Conservation (phyloP, 2,329 filamentous ascomycete species). For the Alternaria viburni region DNA sequence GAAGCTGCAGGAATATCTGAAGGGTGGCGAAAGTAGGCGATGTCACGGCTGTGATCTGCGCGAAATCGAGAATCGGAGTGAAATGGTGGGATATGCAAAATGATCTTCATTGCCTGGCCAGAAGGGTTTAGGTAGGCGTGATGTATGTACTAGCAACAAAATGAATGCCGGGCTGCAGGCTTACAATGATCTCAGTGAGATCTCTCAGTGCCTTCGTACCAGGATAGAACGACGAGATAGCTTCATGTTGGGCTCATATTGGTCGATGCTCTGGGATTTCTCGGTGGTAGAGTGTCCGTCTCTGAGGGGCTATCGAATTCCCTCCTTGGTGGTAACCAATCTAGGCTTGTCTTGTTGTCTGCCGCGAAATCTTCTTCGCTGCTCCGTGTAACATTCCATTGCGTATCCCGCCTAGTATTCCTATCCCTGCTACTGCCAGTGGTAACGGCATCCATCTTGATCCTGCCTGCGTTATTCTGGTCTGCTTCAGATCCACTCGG, state of each 20-base stretch:
- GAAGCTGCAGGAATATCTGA: not conserved
- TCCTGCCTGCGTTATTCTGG: not conserved
- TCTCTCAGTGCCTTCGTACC: too few relatives aligned
- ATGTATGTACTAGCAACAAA: not conserved
- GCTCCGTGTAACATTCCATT: constrained; percentile 15
- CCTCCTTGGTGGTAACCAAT: constrained; percentile 1
- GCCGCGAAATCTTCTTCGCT: constrained; percentile 22
- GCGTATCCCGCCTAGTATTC: not conserved
- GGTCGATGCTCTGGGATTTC: not conserved
- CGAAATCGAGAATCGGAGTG: too few relatives aligned
- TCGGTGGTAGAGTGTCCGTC: not conserved
- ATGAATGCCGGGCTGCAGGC: not conserved
- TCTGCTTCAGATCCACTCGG: constrained; percentile 2
- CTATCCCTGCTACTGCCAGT: not conserved
- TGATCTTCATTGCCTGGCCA: too few relatives aligned
- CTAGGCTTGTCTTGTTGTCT: constrained; percentile 1
- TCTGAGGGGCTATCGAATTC: not conserved
- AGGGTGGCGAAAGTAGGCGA: too few relatives aligned
- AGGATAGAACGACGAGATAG: too few relatives aligned
- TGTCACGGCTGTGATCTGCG: too few relatives aligned
- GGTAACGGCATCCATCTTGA: not conserved
- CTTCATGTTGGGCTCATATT: not conserved
- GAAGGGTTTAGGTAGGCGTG: too few relatives aligned
- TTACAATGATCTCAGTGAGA: too few relatives aligned
- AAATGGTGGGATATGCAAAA: too few relatives aligned